Evolutionary conservation across 306 rosid genomes (phyloP).

Genomic region (Fagus crenata): DNA sequence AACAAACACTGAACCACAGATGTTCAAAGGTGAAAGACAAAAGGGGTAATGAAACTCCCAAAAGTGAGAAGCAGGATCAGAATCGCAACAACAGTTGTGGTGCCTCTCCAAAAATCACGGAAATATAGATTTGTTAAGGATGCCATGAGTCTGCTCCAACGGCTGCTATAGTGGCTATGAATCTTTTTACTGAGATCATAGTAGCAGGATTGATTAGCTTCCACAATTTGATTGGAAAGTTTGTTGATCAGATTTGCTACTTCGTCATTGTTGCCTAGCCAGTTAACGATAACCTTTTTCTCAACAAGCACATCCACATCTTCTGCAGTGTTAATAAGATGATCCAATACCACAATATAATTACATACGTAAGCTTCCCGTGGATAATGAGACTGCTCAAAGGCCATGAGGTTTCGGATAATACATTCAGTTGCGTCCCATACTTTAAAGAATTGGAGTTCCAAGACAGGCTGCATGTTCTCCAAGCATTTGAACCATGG

Average conservation of each 20-base stretch:
- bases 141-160: conserved; percentile 18
- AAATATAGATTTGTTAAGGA: conserved; percentile 27
- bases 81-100: conserved; percentile 28
- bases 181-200: background rate
- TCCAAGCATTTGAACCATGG: background rate
- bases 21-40: too few relatives aligned
- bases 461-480: background rate
- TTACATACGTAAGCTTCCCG: conserved; percentile 13
- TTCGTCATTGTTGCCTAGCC: conserved; percentile 21
- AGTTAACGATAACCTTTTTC: conserved; percentile 16
- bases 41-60: background rate
- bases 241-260: conserved; percentile 20
- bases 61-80: background rate
- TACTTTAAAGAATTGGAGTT: background rate
- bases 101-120: conserved; percentile 35
- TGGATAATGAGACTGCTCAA: conserved; percentile 34
- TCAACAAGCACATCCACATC: conserved; percentile 29
- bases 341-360: conserved; percentile 25
- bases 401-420: conserved; percentile 32
- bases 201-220: conserved; percentile 8
- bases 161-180: background rate
- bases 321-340: conserved; percentile 19
- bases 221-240: conserved; percentile 16
- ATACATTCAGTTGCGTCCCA: conserved; percentile 10
- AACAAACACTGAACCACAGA: too few relatives aligned